Conservation (phyloP, 2,329 filamentous ascomycete species). For the Didymella pinodella region DNA sequence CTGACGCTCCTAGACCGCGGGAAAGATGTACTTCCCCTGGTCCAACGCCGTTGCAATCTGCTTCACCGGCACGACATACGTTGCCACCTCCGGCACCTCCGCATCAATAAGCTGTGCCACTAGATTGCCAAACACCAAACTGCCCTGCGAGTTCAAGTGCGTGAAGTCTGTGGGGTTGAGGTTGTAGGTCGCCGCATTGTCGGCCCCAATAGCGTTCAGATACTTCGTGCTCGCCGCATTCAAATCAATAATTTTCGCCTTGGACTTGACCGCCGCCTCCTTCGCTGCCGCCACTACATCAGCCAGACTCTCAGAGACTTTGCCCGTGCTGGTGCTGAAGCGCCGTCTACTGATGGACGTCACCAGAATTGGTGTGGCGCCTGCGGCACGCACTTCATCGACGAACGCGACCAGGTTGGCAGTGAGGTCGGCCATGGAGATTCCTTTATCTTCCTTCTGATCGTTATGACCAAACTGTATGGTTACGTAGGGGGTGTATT, state of each 20-base stretch:
- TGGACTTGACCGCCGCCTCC: constrained; percentile 53
- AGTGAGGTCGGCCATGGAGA: constrained; percentile 59
- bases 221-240: constrained; percentile 60
- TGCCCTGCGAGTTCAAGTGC: constrained; percentile 32
- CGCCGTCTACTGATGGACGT: constrained; percentile 63
- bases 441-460: constrained; percentile 55
- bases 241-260: constrained; percentile 58
- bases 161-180: constrained; percentile 40
- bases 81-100: constrained; percentile 16
- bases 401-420: constrained; percentile 58
- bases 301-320: constrained; percentile 56
- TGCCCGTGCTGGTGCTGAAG: constrained; percentile 50
- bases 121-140: constrained; percentile 36
- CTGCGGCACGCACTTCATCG: constrained; percentile 40
- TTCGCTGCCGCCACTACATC: constrained; percentile 57
- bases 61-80: constrained; percentile 27
- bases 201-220: constrained; percentile 60
- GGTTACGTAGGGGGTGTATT: constrained; percentile 60
- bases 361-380: constrained; percentile 56
- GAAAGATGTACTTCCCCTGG: constrained; percentile 26
- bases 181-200: constrained; percentile 59
- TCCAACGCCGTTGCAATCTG: constrained; percentile 23
- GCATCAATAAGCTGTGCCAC: constrained; percentile 29
- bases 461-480: constrained; percentile 70
- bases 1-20: constrained; percentile 4